These are phyloP conservation scores for Aspergillus ostianus DNA, from an alignment of 495 filamentous ascomycete species.

Conservation along the genomic window DNA sequence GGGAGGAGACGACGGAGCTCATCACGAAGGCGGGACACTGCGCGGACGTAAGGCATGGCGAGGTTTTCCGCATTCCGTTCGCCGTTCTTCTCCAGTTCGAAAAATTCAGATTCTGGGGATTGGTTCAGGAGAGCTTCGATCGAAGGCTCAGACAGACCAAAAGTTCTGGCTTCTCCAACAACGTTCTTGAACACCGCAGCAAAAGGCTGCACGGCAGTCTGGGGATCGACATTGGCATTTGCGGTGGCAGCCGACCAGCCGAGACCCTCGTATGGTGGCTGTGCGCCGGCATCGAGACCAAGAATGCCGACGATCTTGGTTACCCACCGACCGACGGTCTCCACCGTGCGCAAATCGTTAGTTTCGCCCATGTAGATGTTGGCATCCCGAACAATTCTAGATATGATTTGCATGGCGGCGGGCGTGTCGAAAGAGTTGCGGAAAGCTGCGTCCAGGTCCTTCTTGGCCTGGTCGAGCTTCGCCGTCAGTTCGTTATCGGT, in stretches of 20 bases:
- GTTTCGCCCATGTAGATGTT: slow-evolving; percentile 58
- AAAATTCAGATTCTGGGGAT: background rate
- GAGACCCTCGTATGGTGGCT: slow-evolving; percentile 56
- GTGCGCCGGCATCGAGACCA: slow-evolving; percentile 69
- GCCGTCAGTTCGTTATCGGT: slow-evolving; percentile 31
- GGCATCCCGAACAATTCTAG: slow-evolving; percentile 68
- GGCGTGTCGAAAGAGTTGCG: slow-evolving; percentile 90
- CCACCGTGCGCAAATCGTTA: slow-evolving; percentile 43
- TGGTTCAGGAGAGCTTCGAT: background rate
- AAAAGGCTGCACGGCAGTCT: background rate
- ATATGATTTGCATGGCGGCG: slow-evolving; percentile 69
- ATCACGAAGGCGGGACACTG: slow-evolving; percentile 6
- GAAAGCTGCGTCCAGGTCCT: slow-evolving; percentile 63
- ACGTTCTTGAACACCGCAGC: slow-evolving; percentile 46
- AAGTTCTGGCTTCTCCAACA: slow-evolving; percentile 59
- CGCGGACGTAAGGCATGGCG: background rate
- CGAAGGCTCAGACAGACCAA: slow-evolving; percentile 14
- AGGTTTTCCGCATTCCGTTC: background rate
- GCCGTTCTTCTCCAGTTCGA: background rate
- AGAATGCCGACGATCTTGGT: slow-evolving; percentile 82
- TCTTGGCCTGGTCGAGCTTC: slow-evolving; percentile 61
- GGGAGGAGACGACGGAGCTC: background rate
- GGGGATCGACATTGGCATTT: background rate
- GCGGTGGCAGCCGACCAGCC: slow-evolving; percentile 67
- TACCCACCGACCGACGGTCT: slow-evolving; percentile 71